Evolutionary conservation across 2,329 filamentous ascomycete genomes (phyloP).

Genomic region (Paraconiothyrium sp.): DNA sequence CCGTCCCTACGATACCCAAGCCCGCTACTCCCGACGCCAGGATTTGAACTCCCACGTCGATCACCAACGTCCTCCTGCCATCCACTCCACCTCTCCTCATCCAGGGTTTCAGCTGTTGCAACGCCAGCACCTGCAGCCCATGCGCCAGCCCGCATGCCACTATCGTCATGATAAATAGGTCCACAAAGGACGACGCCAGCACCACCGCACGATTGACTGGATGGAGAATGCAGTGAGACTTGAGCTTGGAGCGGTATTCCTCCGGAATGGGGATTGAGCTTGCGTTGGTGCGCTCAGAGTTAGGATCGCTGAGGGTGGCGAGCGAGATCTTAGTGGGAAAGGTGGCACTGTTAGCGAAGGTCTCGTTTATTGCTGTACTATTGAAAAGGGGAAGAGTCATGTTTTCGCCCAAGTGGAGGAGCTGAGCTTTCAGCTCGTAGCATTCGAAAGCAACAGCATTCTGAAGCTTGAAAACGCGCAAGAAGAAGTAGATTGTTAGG

Average conservation of each 20-base stretch:
- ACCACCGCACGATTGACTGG: constrained; percentile 5
- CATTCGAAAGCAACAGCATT: constrained; percentile 11
- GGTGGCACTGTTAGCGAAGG: not conserved
- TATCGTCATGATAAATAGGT: not conserved
- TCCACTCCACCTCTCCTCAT: constrained; percentile 2
- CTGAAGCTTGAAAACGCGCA: not conserved
- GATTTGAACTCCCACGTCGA: not conserved
- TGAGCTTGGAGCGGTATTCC: not conserved
- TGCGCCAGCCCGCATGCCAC: constrained; percentile 7
- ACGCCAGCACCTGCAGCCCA: not conserved
- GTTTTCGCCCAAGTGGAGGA: not conserved
- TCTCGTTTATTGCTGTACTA: not conserved
- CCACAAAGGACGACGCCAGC: not conserved
- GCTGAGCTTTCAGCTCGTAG: constrained; percentile 10
- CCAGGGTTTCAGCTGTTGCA: not conserved
- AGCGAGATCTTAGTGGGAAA: not conserved
- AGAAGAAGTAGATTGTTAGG: constrained; percentile 2
- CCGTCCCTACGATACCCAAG: not conserved
- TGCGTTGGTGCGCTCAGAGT: not conserved
- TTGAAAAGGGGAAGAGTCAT: not conserved
- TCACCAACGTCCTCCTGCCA: not conserved
- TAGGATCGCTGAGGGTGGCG: not conserved
- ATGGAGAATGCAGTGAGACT: not conserved
- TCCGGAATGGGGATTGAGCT: not conserved
- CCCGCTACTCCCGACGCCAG: not conserved